A percentile compares a stretch with the other conserved stretches of the same genome.
phyloP scores from a whole-genome alignment of 1,139 yeast species.

The Nakaseomyces uthaithaninus region DNA sequence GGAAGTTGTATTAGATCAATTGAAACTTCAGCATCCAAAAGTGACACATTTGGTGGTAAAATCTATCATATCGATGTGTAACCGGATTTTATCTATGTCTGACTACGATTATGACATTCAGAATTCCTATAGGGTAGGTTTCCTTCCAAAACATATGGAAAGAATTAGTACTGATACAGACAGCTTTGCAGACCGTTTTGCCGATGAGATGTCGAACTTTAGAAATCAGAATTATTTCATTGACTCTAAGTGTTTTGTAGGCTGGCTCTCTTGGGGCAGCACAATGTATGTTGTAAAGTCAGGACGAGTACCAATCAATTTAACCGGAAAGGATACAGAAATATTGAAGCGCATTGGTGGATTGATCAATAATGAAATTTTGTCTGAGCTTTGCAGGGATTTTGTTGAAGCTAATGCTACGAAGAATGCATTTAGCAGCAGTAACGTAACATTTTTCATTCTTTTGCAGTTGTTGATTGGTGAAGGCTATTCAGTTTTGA shows the following conservation, averaged over 20 bases:
- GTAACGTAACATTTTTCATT: conserved; percentile 48
- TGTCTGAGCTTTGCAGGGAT: conserved; percentile 43
- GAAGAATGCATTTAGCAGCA: conserved; percentile 51
- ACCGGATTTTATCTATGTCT: conserved; percentile 46
- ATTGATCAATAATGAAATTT: conserved; percentile 50
- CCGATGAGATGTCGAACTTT: conserved; percentile 45
- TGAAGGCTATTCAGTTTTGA: conserved; percentile 28
- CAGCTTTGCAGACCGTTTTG: conserved; percentile 40
- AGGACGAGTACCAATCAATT: conserved; percentile 30
- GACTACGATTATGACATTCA: conserved; percentile 45
- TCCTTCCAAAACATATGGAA: conserved; percentile 36
- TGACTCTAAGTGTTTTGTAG: conserved; percentile 50
- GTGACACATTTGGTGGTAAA: conserved; percentile 57
- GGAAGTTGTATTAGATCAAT: conserved; percentile 44
- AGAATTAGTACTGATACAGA: conserved; percentile 38
- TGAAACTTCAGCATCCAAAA: conserved; percentile 66
- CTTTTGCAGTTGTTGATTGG: conserved; percentile 41
- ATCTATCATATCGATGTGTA: conserved; percentile 51
- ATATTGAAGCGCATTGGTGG: conserved; percentile 42
- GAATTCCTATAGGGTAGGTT: conserved; percentile 40
- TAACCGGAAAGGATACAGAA: conserved; percentile 36
- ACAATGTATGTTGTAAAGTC: conserved; percentile 38
- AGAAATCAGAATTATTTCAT: conserved; percentile 45
- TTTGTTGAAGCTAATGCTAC: conserved; percentile 62
- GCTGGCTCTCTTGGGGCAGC: conserved; percentile 79